Percentiles rank a stretch among this genome's conserved stretches.
Evolutionary conservation across 2,329 filamentous ascomycete species (phyloP).

Genomic region (Phialocephala subalpina): DNA sequence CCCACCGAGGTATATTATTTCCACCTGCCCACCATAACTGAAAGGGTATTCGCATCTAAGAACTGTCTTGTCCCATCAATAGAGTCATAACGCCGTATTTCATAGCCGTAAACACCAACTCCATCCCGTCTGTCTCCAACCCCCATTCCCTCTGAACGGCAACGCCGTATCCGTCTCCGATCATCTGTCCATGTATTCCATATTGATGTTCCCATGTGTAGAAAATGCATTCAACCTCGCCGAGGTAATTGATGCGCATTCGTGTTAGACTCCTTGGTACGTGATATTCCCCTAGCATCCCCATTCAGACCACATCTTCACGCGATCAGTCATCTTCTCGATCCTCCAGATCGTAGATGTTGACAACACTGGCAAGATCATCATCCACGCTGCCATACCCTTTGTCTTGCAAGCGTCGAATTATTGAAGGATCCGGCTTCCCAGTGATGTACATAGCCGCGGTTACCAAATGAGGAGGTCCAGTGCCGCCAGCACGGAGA

Average conservation of each 20-base stretch:
- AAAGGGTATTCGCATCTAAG: conserved; percentile 6
- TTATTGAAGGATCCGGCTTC: neutral
- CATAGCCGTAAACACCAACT: neutral
- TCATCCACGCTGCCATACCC: neutral
- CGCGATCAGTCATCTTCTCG: neutral
- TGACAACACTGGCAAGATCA: neutral
- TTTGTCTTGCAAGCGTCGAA: neutral
- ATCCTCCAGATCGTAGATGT: neutral
- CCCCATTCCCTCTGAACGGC: neutral
- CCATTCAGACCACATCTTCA: neutral
- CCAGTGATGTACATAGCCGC: neutral
- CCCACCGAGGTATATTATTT: conserved; percentile 3
- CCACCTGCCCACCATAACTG: neutral
- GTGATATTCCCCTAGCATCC: too few relatives aligned
- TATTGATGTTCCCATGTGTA: neutral
- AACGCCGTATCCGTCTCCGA: neutral
- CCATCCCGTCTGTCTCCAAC: neutral
- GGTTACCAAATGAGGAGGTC: neutral
- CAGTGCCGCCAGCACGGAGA: neutral
- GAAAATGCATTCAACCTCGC: neutral
- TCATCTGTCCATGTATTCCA: neutral
- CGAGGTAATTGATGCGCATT: neutral
- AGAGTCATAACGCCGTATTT: neutral
- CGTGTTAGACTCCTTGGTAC: neutral
- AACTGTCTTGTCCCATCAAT: neutral